Evolutionary conservation across 257 asterid genomes (phyloP).

Genomic region (Ilex asprella): DNA sequence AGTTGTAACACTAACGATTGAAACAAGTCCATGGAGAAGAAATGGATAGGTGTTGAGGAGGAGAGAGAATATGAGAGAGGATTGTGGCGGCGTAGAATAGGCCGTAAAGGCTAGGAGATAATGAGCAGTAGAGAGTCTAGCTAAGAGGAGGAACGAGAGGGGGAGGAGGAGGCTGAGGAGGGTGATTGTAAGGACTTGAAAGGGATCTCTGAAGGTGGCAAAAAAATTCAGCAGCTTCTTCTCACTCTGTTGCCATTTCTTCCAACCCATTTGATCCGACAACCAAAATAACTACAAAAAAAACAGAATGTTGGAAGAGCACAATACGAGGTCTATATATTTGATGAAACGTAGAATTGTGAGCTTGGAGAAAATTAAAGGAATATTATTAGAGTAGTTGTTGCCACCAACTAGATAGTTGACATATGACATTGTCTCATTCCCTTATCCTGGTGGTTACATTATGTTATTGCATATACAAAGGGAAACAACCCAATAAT

Average conservation of each 20-base stretch:
- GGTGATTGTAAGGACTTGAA: slow-evolving; percentile 39
- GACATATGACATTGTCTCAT: slow-evolving; percentile 22
- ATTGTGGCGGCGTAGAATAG: slow-evolving; percentile 8
- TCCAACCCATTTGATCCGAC: slow-evolving; percentile 22
- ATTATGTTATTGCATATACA: no score
- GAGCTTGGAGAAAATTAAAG: not conserved
- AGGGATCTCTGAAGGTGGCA: slow-evolving; percentile 23
- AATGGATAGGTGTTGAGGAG: slow-evolving; percentile 32
- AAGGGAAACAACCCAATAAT: no score
- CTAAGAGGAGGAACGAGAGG: slow-evolving; percentile 67
- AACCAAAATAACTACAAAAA: not conserved
- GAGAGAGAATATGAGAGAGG: slow-evolving; percentile 17
- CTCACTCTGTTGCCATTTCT: not conserved
- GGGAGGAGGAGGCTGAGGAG: slow-evolving; percentile 81
- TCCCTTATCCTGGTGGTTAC: slow-evolving; percentile 7
- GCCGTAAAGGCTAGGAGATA: slow-evolving; percentile 32
- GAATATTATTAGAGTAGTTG: slow-evolving; percentile 19
- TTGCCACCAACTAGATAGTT: slow-evolving; percentile 29
- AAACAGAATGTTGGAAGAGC: not conserved
- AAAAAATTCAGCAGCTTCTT: not conserved
- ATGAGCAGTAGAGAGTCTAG: slow-evolving; percentile 51
- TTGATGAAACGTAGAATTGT: not conserved
- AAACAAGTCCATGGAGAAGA: slow-evolving; percentile 40
- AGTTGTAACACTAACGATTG: slow-evolving; percentile 32
- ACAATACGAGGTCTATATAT: not conserved